Evolutionary conservation across 352 stramenopile genomes (phyloP).

Genomic region (Phytophthora crassamura): DNA sequence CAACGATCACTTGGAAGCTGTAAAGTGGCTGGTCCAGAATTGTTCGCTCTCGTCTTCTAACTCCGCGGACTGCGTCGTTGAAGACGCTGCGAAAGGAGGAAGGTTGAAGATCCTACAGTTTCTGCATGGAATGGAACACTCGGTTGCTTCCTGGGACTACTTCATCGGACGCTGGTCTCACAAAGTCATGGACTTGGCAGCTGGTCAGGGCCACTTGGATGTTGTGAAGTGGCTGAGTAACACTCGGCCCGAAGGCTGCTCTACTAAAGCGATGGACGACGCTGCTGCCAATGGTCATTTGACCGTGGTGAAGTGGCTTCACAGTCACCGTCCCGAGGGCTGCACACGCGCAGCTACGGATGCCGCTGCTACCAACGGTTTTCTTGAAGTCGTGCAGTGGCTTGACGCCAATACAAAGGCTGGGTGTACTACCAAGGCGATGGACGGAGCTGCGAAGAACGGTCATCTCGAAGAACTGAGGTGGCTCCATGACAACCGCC

Average conservation of each 20-base stretch:
- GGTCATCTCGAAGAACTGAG: constrained; percentile 2
- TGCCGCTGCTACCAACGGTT: not conserved
- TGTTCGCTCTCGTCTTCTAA: too few relatives aligned
- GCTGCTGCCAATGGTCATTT: constrained; percentile 2
- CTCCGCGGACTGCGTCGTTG: too few relatives aligned
- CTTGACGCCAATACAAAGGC: not conserved
- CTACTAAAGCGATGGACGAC: not conserved
- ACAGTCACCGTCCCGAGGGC: not conserved
- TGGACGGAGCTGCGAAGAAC: constrained; percentile 7
- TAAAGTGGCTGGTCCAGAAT: too few relatives aligned
- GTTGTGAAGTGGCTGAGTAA: not conserved
- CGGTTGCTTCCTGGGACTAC: too few relatives aligned
- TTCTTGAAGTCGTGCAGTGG: not conserved
- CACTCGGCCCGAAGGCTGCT: not conserved
- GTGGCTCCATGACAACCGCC: constrained; percentile 3
- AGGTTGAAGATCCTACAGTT: too few relatives aligned
- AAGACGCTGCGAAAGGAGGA: too few relatives aligned
- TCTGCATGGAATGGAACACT: too few relatives aligned
- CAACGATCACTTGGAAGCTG: too few relatives aligned
- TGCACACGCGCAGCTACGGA: constrained; percentile 1
- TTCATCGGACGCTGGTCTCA: too few relatives aligned
- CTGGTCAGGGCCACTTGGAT: not conserved
- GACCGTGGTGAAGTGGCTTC: constrained; percentile 1
- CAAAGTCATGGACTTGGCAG: not conserved
- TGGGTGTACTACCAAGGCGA: not conserved